These are phyloP conservation scores for Dactylellina sp. DNA, from an alignment of 2,329 filamentous ascomycete genomes.

Conservation along the genomic window DNA sequence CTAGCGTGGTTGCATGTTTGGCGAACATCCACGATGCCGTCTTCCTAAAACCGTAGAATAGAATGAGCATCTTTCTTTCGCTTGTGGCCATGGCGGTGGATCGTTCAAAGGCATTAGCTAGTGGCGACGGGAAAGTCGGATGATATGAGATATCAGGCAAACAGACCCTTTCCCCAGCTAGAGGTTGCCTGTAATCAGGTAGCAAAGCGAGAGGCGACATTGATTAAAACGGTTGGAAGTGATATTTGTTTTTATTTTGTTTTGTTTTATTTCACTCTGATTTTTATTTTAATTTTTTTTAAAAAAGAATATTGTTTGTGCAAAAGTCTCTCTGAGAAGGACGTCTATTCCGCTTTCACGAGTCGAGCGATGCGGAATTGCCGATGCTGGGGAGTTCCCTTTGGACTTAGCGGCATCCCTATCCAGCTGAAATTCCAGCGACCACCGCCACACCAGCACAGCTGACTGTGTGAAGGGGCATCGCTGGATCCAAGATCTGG, in stretches of 20 bases:
- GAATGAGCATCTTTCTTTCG: slow-evolving; percentile 36
- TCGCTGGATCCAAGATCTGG: slow-evolving; percentile 23
- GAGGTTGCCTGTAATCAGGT: slow-evolving; percentile 37
- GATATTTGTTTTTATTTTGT: too few relatives aligned
- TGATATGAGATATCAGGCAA: slow-evolving; percentile 41
- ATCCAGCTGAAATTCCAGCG: slow-evolving; percentile 54
- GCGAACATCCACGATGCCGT: slow-evolving; percentile 15
- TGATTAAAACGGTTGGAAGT: neutral
- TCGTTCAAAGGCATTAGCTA: slow-evolving; percentile 28
- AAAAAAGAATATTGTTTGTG: too few relatives aligned
- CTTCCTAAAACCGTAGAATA: slow-evolving; percentile 31
- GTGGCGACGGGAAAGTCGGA: slow-evolving; percentile 39
- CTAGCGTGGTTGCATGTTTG: too few relatives aligned
- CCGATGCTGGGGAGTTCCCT: slow-evolving; percentile 40
- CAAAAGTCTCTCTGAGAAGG: slow-evolving; percentile 24
- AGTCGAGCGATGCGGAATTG: slow-evolving; percentile 44
- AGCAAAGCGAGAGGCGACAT: slow-evolving; percentile 19
- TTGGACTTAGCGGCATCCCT: slow-evolving; percentile 37
- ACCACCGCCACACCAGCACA: slow-evolving; percentile 47
- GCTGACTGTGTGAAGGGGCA: slow-evolving; percentile 23
- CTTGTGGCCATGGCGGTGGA: slow-evolving; percentile 7
- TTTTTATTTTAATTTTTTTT: too few relatives aligned
- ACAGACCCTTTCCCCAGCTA: slow-evolving; percentile 38
- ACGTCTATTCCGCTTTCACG: slow-evolving; percentile 47
- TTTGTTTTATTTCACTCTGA: too few relatives aligned